Evolutionary conservation across 2,329 filamentous ascomycete genomes (phyloP).

Genomic region (Didymella sp.): DNA sequence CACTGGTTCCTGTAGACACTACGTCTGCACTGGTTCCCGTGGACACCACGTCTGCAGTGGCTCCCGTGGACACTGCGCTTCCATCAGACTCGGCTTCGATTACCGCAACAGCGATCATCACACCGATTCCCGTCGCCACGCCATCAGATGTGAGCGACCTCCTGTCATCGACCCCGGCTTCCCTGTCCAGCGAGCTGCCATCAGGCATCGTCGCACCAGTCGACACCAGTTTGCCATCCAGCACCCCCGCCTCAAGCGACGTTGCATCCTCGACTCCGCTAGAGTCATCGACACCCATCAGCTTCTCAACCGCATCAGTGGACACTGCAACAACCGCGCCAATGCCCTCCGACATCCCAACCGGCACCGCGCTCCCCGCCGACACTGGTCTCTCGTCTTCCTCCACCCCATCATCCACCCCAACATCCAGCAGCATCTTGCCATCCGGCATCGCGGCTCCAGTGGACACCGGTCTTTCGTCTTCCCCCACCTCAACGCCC

Average conservation of each 20-base stretch:
- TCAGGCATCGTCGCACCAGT: neutral
- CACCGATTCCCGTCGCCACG: neutral
- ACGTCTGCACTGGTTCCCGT: neutral
- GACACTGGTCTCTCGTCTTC: neutral
- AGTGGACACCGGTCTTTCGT: neutral
- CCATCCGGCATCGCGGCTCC: neutral
- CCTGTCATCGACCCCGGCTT: neutral
- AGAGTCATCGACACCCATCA: neutral
- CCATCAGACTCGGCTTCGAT: neutral
- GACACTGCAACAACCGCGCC: neutral
- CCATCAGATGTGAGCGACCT: neutral
- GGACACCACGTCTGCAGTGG: neutral
- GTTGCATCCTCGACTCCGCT: neutral
- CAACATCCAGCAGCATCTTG: too few relatives aligned
- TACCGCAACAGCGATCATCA: neutral
- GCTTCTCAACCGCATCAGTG: neutral
- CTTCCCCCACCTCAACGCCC: too few relatives aligned
- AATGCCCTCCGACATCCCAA: neutral
- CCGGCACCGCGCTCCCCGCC: neutral
- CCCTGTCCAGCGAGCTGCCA: neutral
- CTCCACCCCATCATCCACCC: too few relatives aligned
- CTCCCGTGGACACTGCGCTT: neutral
- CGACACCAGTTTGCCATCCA: neutral
- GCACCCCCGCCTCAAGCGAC: neutral
- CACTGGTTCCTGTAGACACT: neutral